Conservation (phyloP, 257 asterid genomes). For the Salvia rosmarinus region DNA sequence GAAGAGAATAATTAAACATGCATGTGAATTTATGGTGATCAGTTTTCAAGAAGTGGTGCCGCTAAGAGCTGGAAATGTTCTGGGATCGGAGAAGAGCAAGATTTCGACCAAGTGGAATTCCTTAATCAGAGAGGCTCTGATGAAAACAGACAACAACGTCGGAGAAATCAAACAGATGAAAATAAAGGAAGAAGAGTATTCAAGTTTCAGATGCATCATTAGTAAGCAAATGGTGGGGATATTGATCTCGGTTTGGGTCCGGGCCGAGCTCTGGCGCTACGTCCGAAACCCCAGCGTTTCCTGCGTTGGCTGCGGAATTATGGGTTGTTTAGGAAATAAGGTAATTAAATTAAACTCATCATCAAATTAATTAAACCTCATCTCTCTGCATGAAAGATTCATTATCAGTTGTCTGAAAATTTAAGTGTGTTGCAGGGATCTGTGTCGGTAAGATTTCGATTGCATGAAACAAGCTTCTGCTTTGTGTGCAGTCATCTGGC, state of each 20-base stretch:
- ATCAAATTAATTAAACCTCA: not conserved
- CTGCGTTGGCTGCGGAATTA: constrained; percentile 69
- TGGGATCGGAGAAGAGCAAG: constrained; percentile 51
- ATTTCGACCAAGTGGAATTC: constrained; percentile 55
- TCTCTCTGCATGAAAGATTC: not conserved
- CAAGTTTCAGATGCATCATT: constrained; percentile 51
- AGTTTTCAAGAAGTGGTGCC: constrained; percentile 82
- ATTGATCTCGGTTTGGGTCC: constrained; percentile 64
- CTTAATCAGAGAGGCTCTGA: constrained; percentile 48
- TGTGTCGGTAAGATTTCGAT: constrained; percentile 47
- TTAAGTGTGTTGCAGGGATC: constrained; percentile 47
- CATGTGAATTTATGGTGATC: not conserved
- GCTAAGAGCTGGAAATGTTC: constrained; percentile 48
- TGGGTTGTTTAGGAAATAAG: constrained; percentile 75
- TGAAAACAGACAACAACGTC: constrained; percentile 24
- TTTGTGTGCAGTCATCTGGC: constrained; percentile 57
- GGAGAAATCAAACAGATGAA: not conserved
- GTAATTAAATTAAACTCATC: constrained; percentile 26
- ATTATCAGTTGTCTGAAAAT: not conserved
- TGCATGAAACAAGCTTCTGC: constrained; percentile 54
- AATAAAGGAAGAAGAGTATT: not conserved
- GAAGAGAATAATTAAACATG: not conserved
- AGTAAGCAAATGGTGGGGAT: constrained; percentile 78
- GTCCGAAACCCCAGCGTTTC: constrained; percentile 57
- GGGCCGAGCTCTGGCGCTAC: constrained; percentile 47